Conservation (phyloP, 2,329 filamentous ascomycete species). For the Phaeoacremonium minimum region DNA sequence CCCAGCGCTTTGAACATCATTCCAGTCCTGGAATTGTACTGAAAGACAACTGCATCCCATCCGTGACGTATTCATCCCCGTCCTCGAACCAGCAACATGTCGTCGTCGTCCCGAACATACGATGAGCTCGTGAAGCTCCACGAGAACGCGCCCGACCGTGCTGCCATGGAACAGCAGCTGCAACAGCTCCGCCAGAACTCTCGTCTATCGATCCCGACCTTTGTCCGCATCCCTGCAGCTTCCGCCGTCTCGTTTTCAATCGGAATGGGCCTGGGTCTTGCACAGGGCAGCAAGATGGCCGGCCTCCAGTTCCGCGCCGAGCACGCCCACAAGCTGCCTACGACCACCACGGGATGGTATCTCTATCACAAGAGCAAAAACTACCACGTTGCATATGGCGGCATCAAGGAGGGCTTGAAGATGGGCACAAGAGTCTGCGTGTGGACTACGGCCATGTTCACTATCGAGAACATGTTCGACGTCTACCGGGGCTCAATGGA, state of each 20-base stretch:
- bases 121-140: slow-evolving; percentile 9
- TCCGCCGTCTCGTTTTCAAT: slow-evolving; percentile 58
- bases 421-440: slow-evolving; percentile 68
- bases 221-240: slow-evolving; percentile 62
- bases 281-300: slow-evolving; percentile 68
- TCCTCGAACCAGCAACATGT: slow-evolving; percentile 1
- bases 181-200: slow-evolving; percentile 30
- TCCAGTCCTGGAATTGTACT: no score
- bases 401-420: slow-evolving; percentile 70
- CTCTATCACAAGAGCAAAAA: slow-evolving; percentile 99
- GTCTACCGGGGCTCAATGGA: slow-evolving; percentile 66
- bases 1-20: no score
- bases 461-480: slow-evolving; percentile 83
- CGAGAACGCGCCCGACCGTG: not conserved
- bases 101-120: slow-evolving; percentile 3
- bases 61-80: not conserved
- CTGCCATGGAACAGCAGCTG: slow-evolving; percentile 20
- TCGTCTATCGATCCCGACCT: slow-evolving; percentile 59
- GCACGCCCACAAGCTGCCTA: slow-evolving; percentile 90
- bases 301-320: slow-evolving; percentile 88
- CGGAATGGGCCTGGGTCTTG: slow-evolving; percentile 67
- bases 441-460: slow-evolving; percentile 73
- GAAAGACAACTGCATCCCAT: not conserved
- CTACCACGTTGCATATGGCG: slow-evolving; percentile 77
- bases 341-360: slow-evolving; percentile 83